A percentile compares a stretch with the other conserved stretches of the same genome.
Conservation (phyloP, 495 filamentous ascomycete genomes). For the Hypoxylon trugodes region DNA sequence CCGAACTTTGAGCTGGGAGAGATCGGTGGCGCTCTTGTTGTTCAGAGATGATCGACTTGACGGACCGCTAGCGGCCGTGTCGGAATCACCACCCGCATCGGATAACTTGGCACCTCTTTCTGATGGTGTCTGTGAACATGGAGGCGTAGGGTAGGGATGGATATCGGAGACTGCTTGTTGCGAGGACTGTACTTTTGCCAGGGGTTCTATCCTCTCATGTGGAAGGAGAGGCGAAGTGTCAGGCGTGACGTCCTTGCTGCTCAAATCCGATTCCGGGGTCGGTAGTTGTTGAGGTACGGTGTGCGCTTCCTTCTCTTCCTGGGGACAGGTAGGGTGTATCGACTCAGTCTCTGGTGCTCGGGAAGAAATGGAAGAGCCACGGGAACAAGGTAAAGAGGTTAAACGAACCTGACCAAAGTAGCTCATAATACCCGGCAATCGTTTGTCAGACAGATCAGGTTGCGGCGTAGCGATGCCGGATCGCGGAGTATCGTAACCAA, state of each 20-base stretch:
- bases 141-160: conserved; percentile 65
- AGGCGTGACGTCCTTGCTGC: conserved; percentile 43
- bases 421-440: conserved; percentile 88
- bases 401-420: conserved; percentile 98
- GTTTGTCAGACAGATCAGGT: conserved; percentile 88
- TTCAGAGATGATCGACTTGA: conserved; percentile 46
- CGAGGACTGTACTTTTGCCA: conserved; percentile 46
- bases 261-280: conserved; percentile 34
- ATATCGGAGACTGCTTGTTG: conserved; percentile 46
- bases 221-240: conserved; percentile 61
- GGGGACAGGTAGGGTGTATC: conserved; percentile 45
- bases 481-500: conserved; percentile 82
- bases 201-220: conserved; percentile 56
- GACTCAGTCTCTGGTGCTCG: conserved; percentile 50
- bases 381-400: conserved; percentile 56
- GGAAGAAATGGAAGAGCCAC: conserved; percentile 47
- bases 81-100: conserved; percentile 55
- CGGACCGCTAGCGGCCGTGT: conserved; percentile 34
- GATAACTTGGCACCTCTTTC: conserved; percentile 57
- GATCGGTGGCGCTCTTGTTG: conserved; percentile 53
- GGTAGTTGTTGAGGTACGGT: conserved; percentile 36
- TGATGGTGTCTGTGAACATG: conserved; percentile 64
- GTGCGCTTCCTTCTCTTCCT: conserved; percentile 47
- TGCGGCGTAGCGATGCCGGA: conserved; percentile 87
- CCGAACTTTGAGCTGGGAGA: conserved; percentile 52